A percentile compares a stretch with the other conserved stretches of the same genome.
phyloP scores from a whole-genome alignment of 108 stramenopile species.

The Cyclostephanos tholiformis region DNA sequence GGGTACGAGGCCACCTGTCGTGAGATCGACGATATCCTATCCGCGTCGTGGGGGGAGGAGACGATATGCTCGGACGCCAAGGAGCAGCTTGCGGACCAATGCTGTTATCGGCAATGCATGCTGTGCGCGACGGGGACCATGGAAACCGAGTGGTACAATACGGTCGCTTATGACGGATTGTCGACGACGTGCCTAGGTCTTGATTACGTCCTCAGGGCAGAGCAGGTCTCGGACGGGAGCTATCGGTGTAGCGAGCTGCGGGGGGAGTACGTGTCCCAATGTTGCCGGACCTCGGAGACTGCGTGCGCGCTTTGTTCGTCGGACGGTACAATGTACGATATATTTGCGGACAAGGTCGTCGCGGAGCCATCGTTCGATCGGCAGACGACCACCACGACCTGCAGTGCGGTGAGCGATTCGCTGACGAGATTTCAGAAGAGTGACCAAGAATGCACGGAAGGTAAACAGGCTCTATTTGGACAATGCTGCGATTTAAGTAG shows the following conservation, averaged over 20 bases:
- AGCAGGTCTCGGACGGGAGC: slow-evolving; percentile 12
- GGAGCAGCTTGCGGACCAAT: slow-evolving; percentile 18
- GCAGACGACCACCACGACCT: slow-evolving; percentile 13
- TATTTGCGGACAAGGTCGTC: slow-evolving; percentile 20
- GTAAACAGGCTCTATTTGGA: slow-evolving; percentile 24
- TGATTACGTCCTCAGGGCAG: slow-evolving; percentile 30
- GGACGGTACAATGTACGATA: slow-evolving; percentile 22
- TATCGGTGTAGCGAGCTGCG: slow-evolving; percentile 16
- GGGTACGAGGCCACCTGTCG: slow-evolving; percentile 35
- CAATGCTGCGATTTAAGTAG: slow-evolving; percentile 29
- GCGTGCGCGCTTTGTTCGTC: slow-evolving; percentile 28
- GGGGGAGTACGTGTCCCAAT: slow-evolving; percentile 3
- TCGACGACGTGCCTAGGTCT: slow-evolving; percentile 33
- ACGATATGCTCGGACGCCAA: slow-evolving; percentile 30
- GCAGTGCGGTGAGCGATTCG: slow-evolving; percentile 19
- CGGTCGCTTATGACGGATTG: slow-evolving; percentile 23
- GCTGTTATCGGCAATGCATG: slow-evolving; percentile 37
- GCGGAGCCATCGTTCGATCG: neutral
- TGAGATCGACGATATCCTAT: slow-evolving; percentile 28
- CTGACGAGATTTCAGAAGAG: slow-evolving; percentile 13
- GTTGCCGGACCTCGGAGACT: slow-evolving; percentile 12
- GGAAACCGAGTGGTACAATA: slow-evolving; percentile 28
- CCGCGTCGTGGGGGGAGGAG: slow-evolving; percentile 4
- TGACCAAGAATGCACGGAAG: slow-evolving; percentile 26
- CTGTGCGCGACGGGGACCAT: slow-evolving; percentile 16